Evolutionary conservation across 768 basidiomycete species (phyloP).

Genomic region (Lactarius pseudohatsudake): DNA sequence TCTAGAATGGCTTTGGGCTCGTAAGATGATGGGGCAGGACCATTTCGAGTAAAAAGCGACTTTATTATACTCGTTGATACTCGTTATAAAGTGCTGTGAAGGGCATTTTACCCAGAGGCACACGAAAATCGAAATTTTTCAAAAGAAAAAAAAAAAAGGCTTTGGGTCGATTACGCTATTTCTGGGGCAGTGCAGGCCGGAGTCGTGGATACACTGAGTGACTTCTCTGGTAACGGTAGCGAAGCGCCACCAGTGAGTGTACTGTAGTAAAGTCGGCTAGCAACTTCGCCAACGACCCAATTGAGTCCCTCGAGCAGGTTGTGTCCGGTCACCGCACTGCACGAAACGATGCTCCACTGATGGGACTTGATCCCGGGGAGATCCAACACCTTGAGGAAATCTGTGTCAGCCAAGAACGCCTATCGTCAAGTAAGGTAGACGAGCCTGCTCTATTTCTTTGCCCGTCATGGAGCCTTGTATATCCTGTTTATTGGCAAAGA

Average conservation of each 20-base stretch:
- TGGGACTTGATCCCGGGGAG: slow-evolving; percentile 82
- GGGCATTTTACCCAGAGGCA: too few relatives aligned
- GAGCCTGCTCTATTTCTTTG: slow-evolving; percentile 78
- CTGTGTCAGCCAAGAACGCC: slow-evolving; percentile 13
- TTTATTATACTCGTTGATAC: too few relatives aligned
- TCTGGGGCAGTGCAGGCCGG: too few relatives aligned
- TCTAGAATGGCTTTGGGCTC: too few relatives aligned
- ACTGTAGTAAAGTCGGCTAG: slow-evolving; percentile 82
- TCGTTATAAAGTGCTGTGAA: too few relatives aligned
- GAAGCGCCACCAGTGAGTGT: slow-evolving; percentile 33
- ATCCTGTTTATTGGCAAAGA: slow-evolving; percentile 99
- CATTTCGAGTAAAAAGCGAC: too few relatives aligned
- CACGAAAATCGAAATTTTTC: too few relatives aligned
- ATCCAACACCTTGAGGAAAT: slow-evolving; percentile 62
- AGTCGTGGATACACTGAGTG: too few relatives aligned
- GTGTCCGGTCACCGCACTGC: slow-evolving; percentile 88
- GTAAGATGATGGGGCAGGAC: too few relatives aligned
- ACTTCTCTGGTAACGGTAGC: neutral
- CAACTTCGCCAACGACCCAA: slow-evolving; percentile 91
- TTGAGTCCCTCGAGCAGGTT: slow-evolving; percentile 84
- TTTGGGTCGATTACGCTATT: too few relatives aligned
- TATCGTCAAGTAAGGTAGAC: slow-evolving; percentile 35
- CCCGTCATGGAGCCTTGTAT: slow-evolving; percentile 82
- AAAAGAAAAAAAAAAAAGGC: too few relatives aligned
- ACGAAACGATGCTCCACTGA: slow-evolving; percentile 85